A percentile compares a stretch with the other conserved stretches of the same genome.
phyloP scores from a whole-genome alignment of 2,329 filamentous ascomycete species.

The Pyricularia sp. region DNA sequence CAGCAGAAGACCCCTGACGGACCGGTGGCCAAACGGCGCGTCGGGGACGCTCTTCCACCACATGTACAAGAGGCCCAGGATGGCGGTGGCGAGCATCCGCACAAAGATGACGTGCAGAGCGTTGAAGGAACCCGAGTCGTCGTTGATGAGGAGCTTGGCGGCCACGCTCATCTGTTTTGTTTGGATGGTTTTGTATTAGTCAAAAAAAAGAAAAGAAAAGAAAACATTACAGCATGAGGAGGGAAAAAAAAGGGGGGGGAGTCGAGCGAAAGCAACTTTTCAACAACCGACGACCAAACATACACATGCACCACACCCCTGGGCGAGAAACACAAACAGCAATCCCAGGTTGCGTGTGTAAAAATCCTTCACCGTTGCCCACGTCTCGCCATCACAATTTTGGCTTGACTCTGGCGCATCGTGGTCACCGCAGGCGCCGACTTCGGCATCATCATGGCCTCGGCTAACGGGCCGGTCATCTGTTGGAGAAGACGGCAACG shows the following conservation, averaged over 20 bases:
- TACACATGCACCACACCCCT: not conserved
- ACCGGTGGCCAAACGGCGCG: not conserved
- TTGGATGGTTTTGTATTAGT: too few relatives aligned
- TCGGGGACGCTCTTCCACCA: not conserved
- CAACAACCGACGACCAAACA: not conserved
- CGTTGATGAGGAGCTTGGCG: not conserved
- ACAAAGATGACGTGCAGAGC: not conserved
- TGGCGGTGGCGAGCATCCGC: not conserved
- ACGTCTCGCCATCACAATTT: not conserved
- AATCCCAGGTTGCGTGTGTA: not conserved
- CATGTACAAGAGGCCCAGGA: not conserved
- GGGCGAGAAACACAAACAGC: not conserved
- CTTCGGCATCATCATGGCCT: not conserved
- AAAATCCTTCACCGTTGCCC: not conserved
- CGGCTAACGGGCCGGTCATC: not conserved
- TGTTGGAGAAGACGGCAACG: not conserved
- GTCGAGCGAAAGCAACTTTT: too few relatives aligned
- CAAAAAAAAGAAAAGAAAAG: too few relatives aligned
- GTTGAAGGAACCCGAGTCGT: not conserved
- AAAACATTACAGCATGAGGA: too few relatives aligned
- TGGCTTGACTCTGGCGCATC: not conserved
- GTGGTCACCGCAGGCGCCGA: not conserved
- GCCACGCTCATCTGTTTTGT: not conserved
- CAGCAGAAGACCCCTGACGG: not conserved
- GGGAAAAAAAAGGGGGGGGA: too few relatives aligned